These are phyloP conservation scores for Lentithecium fluviatile DNA, from an alignment of 495 filamentous ascomycete species.

Conservation along the genomic window DNA sequence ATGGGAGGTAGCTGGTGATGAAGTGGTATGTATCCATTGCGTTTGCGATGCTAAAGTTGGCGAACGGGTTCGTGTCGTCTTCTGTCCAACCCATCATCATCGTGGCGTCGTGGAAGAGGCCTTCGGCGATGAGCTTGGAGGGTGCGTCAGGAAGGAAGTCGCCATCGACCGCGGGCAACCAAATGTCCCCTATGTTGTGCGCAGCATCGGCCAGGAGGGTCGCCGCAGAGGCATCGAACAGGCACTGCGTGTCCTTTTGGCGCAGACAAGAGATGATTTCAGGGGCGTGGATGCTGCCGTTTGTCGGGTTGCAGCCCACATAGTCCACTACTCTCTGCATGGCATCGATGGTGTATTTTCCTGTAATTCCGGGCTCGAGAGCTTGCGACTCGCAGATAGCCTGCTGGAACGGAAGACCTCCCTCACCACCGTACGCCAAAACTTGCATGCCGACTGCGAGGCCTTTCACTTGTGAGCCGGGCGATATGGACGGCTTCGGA, in stretches of 20 bases:
- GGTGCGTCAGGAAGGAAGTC: constrained; percentile 28
- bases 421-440: constrained; percentile 19
- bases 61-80: constrained; percentile 19
- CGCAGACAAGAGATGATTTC: constrained; percentile 15
- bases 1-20: constrained; percentile 10
- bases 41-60: constrained; percentile 15
- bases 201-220: constrained; percentile 4
- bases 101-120: constrained; percentile 13
- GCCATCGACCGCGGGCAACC: constrained; percentile 19
- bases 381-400: constrained; percentile 13
- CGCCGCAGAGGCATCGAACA: constrained; percentile 10
- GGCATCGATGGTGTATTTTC: constrained; percentile 15
- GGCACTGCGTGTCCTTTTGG: not conserved
- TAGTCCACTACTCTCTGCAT: constrained; percentile 6
- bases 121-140: constrained; percentile 10
- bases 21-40: constrained; percentile 7
- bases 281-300: constrained; percentile 1
- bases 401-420: constrained; percentile 12
- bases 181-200: constrained; percentile 22
- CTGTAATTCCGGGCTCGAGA: constrained; percentile 26
- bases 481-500: not conserved
- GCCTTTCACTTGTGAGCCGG: constrained; percentile 2
- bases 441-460: constrained; percentile 19
- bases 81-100: constrained; percentile 19
- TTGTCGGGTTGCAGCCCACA: constrained; percentile 14